Evolutionary conservation across 768 basidiomycete genomes (phyloP).

Genomic region (Trametes coccinea): DNA sequence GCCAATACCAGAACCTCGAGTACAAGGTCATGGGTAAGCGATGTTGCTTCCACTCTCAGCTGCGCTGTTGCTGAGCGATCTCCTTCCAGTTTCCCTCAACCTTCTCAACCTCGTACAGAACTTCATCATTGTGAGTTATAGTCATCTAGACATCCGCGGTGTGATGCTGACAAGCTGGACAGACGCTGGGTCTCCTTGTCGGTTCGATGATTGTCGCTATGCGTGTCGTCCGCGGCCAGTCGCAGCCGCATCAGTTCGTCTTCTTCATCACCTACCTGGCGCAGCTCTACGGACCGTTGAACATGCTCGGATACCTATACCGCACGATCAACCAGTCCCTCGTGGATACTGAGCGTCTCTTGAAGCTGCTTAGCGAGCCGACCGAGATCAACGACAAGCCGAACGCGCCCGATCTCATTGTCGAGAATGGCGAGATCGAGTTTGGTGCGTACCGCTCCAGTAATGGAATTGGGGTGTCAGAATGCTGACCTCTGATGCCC

Average conservation of each 20-base stretch:
- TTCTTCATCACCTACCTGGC: constrained; percentile 81
- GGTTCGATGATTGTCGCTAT: constrained; percentile 79
- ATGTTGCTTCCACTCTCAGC: background rate
- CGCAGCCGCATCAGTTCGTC: constrained; percentile 63
- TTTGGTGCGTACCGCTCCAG: constrained; percentile 58
- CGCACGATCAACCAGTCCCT: constrained; percentile 73
- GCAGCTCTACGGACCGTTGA: constrained; percentile 76
- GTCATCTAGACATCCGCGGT: background rate
- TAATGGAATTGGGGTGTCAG: background rate
- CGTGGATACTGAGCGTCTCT: constrained; percentile 81
- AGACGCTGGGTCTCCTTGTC: constrained; percentile 78
- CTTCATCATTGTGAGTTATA: constrained; percentile 65
- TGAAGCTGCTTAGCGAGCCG: constrained; percentile 78
- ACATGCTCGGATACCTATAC: constrained; percentile 78
- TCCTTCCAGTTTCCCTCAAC: constrained; percentile 59
- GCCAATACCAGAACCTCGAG: constrained; percentile 72
- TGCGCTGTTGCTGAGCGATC: background rate
- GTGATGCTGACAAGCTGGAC: constrained; percentile 2
- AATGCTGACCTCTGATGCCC: background rate
- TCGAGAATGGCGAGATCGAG: constrained; percentile 78
- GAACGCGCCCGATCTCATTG: constrained; percentile 69
- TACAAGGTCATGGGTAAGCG: constrained; percentile 70
- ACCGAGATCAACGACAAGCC: constrained; percentile 83
- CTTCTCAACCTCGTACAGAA: constrained; percentile 79
- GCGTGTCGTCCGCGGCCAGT: constrained; percentile 57